Evolutionary conservation across 352 stramenopile species (phyloP).

Genomic region (Peronospora belbahrii): DNA sequence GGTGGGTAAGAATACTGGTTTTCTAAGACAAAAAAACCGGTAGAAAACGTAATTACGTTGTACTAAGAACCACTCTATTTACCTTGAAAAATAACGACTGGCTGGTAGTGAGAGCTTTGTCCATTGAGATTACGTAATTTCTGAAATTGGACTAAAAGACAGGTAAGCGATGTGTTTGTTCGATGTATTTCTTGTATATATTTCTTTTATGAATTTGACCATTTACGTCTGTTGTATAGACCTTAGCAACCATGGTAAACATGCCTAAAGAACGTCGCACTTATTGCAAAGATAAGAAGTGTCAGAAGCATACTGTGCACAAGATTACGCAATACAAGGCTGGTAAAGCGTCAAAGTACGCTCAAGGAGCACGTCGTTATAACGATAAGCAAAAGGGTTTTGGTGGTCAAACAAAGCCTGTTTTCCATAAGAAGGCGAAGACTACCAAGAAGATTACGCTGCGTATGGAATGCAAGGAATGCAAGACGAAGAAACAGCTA

Average conservation of each 20-base stretch:
- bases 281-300: constrained; percentile 98
- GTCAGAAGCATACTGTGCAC: constrained; percentile 97
- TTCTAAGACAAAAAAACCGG: neutral
- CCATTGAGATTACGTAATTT: constrained; percentile 46
- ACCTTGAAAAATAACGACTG: constrained; percentile 23
- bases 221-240: too few relatives aligned
- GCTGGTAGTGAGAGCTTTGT: constrained; percentile 24
- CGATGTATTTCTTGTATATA: too few relatives aligned
- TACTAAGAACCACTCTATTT: constrained; percentile 15
- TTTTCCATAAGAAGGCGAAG: constrained; percentile 99
- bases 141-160: constrained; percentile 86
- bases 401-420: constrained; percentile 99
- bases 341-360: constrained; percentile 99
- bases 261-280: constrained; percentile 99
- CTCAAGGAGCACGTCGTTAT: constrained; percentile 96
- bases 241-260: constrained; percentile 96
- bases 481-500: constrained; percentile 99
- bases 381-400: constrained; percentile 99
- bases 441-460: constrained; percentile 96
- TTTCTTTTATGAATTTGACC: too few relatives aligned
- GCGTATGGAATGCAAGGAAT: constrained; percentile 99
- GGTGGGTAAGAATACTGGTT: too few relatives aligned
- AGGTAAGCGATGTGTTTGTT: constrained; percentile 33
- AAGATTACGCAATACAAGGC: constrained; percentile 99
- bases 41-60: neutral